Base-by-base conservation (phyloP, 1,139 yeast species). In the Blastobotrys buckinghamii region DNA sequence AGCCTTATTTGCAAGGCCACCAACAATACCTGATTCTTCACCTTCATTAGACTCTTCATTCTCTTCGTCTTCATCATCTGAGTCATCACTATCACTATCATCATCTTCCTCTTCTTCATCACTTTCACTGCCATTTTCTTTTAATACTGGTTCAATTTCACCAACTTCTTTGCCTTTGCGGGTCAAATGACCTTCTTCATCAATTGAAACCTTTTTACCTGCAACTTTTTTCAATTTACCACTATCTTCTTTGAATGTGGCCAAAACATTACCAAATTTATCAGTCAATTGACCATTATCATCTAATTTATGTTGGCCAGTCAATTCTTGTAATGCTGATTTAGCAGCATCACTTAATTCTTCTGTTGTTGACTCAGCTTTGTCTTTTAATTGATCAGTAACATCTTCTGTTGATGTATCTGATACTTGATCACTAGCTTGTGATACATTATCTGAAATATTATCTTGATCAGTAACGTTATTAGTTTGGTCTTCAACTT, bases 1-100 rank as follows among this genome's bases (percentile, higher is more conserved):
- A 0, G 70, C 77, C 13, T 36, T 36, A 15, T n/a, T 27, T 7
- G 9, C 2, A 27, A 13, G 8, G 5, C 10, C n/a, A 36, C 39
- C 39, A 13, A 22, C 39, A 19, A 10, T 26, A 19, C 19, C 39
- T n/a, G n/a, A n/a, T n/a, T n/a, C 17, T 19, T 12, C n/a, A 13
- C 22, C 17, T 19, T 12, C 4, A 15, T 35, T 17, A 35, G 8
- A 6, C 8, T 35, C 39, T 9, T 19, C 19, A 24, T 35, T 17
- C 12, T 34, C 38, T 19, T 15, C 20, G 3, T 13, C 38, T 8
- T 15, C 39, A 6, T 36, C 39, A 36, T 36, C 39, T 6, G n/a
- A 12, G 6, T 36, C 39, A 20, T 36, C 39, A 16, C 20, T 15
- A 15, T 9, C 32, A 29, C n/a, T 13, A 29, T 13, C n/a, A 29